A percentile compares a stretch with the other conserved stretches of the same genome.
phyloP scores from a whole-genome alignment of 192 early-diverging fungal species.

The Backusella australiensis region DNA sequence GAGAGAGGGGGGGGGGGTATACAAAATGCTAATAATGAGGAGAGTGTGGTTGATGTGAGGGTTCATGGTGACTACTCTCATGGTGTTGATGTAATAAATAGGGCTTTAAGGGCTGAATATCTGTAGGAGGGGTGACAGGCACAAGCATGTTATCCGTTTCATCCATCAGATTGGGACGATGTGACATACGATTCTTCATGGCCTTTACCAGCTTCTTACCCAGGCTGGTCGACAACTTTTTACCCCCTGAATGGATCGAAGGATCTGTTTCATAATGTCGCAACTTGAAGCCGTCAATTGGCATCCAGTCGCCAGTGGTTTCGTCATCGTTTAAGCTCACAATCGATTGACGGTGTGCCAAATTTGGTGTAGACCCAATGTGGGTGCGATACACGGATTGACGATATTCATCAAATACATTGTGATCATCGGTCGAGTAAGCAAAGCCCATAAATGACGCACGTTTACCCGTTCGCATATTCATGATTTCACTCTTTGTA shows the following conservation, averaged over 20 bases:
- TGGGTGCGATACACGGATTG: conserved; percentile 35
- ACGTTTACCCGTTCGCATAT: conserved; percentile 42
- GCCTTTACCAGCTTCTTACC: conserved; percentile 19
- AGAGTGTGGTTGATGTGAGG: not conserved
- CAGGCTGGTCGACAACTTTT: not conserved
- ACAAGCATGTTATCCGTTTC: not conserved
- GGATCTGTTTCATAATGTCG: conserved; percentile 25
- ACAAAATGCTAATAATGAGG: not conserved
- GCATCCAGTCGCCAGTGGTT: conserved; percentile 25
- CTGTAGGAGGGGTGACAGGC: not conserved
- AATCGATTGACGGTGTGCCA: not conserved
- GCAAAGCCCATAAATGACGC: conserved; percentile 47
- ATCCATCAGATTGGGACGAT: not conserved
- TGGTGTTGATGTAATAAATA: conserved; percentile 11
- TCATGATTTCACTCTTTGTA: conserved; percentile 32
- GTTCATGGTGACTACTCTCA: conserved; percentile 13
- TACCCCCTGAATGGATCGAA: not conserved
- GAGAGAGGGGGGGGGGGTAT: not conserved
- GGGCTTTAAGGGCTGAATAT: conserved; percentile 1
- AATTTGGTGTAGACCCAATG: not conserved
- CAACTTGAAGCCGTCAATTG: conserved; percentile 19
- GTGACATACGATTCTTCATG: conserved; percentile 1
- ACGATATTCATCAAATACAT: conserved; percentile 38
- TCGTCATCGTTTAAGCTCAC: not conserved
- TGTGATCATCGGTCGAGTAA: conserved; percentile 41